Base-by-base conservation (phyloP, 495 filamentous ascomycete genomes). In the Platismatia glauca region DNA sequence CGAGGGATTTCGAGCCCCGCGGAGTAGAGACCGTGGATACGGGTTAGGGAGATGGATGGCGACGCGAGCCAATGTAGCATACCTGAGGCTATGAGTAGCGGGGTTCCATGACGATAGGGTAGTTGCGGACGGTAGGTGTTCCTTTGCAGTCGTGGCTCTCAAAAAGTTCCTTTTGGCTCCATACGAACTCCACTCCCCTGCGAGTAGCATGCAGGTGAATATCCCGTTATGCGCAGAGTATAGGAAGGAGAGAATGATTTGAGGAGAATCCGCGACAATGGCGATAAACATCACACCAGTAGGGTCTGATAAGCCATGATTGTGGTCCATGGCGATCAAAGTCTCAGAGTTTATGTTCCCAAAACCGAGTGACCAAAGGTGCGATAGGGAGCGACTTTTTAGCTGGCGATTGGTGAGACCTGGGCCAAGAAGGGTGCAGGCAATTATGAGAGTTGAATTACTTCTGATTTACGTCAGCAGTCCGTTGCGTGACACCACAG, bases 41-140 rank as follows among this genome's bases (percentile, higher is more conserved):
- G 63, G 15, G 69, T 70, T 12, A 80, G 59, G 56, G 76, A 81
- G n/a, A 81, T 31, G 39, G 63, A 71, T 57, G 76, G 72, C 0
- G 77, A 78, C 0, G 75, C 56, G 1, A 77, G 69, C 73, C 72
- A 80, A 61, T 81, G 79, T 2, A 78, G 56, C 1, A 73, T 3
- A 0, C 60, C 69, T 4, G 68, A 71, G 16, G 71, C 31, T 15
- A 67, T 48, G 0, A 76, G 37, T 0, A 82, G 66, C 1, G 77
- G 75, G 11, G 80, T 31, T 11, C 65, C 71, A 63, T 77, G 81
- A 11, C 62, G 69, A 52, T 77, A 80, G 1, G 80, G 78, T 2
- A 83, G 70, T 29, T 75, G 72, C 0, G 81, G 72, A 58, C 72
- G 75, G 66, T 80, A 79, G 16, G 75, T 79, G 3, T 69, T 67